A percentile compares a stretch with the other conserved stretches of the same genome.
Conservation (phyloP, 371 early-diverging fungal species). For the Capniomyces stellatus region DNA sequence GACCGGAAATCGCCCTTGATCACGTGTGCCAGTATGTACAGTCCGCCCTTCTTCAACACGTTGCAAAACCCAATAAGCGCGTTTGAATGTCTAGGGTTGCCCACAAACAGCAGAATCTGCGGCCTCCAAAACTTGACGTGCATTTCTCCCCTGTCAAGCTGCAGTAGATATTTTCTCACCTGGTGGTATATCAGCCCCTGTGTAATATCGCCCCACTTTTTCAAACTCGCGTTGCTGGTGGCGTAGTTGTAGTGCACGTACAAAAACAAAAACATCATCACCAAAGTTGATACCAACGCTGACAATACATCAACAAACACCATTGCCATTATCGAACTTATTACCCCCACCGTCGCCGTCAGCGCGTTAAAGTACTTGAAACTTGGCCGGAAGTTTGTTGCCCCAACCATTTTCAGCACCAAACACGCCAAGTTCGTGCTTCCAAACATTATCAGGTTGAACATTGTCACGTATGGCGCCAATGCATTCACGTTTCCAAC, state of each 20-base stretch:
- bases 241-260: constrained; percentile 28
- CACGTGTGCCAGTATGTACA: constrained; percentile 39
- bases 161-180: constrained; percentile 41
- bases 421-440: constrained; percentile 41
- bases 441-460: constrained; percentile 33
- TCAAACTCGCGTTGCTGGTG: constrained; percentile 27
- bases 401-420: constrained; percentile 35
- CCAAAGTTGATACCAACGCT: constrained; percentile 25
- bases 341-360: constrained; percentile 34
- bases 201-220: constrained; percentile 44
- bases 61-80: constrained; percentile 39
- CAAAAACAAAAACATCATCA: constrained; percentile 28
- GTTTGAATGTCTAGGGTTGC: constrained; percentile 29
- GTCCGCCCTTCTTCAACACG: constrained; percentile 40
- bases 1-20: constrained; percentile 30
- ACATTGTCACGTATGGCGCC: constrained; percentile 38
- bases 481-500: constrained; percentile 36
- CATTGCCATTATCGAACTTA: constrained; percentile 6
- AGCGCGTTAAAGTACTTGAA: constrained; percentile 39
- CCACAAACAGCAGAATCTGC: constrained; percentile 36
- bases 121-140: constrained; percentile 51
- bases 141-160: constrained; percentile 34
- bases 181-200: constrained; percentile 46
- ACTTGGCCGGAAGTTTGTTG: constrained; percentile 43
- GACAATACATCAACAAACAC: constrained; percentile 31